phyloP scores from a whole-genome alignment of 176 grass and related monocot genomes.

The Paspalum notatum region DNA sequence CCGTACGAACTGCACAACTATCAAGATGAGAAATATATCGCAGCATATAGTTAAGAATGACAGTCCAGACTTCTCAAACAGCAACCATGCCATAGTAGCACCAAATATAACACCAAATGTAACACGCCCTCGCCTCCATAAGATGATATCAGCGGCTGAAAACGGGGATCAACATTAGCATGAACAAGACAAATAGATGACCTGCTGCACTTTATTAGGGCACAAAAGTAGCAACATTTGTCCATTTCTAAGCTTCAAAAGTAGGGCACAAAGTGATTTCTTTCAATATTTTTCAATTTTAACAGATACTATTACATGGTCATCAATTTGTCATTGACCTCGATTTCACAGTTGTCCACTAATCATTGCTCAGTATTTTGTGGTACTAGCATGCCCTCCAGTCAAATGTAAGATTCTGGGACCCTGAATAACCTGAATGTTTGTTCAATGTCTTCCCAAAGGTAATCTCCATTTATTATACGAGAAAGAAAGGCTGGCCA shows the following conservation, averaged over 20 bases:
- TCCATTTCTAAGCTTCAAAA: not conserved
- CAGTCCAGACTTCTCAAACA: conserved; percentile 89
- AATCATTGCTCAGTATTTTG: not conserved
- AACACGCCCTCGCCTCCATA: conserved; percentile 70
- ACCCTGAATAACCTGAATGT: not conserved
- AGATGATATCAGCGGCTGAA: conserved; percentile 91
- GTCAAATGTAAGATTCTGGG: not conserved
- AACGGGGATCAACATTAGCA: conserved; percentile 27
- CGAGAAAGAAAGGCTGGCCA: not conserved
- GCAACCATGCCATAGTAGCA: conserved; percentile 75
- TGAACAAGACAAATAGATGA: conserved; percentile 4
- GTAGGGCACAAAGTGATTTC: too few species aligned
- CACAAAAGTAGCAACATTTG: conserved; percentile 16
- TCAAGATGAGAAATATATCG: conserved; percentile 85
- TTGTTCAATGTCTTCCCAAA: not conserved
- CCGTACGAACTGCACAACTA: conserved; percentile 65
- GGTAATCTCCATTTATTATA: not conserved
- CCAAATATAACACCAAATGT: conserved; percentile 67
- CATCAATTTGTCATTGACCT: not conserved
- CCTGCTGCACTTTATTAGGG: conserved; percentile 17
- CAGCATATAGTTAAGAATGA: conserved; percentile 94
- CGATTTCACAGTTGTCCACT: not conserved
- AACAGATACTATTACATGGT: not conserved
- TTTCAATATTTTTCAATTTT: not conserved
- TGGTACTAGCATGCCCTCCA: not conserved